Conservation (phyloP, 2,329 filamentous ascomycete species). For the Colletotrichum sp. region DNA sequence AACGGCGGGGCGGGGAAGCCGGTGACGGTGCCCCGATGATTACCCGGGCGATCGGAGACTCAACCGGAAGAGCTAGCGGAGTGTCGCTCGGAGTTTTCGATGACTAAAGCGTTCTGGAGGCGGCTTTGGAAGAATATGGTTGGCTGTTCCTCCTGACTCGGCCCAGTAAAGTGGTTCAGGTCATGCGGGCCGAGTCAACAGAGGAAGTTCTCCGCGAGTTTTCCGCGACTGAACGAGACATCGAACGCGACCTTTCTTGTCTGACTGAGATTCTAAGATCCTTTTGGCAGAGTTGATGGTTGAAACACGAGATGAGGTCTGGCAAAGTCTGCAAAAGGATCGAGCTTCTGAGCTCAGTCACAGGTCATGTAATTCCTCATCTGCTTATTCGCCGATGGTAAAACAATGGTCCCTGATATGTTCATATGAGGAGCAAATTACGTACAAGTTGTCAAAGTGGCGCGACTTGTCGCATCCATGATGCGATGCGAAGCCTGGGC, state of each 20-base stretch:
- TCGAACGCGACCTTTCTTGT: not conserved
- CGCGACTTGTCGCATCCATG: not conserved
- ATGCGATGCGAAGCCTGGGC: not conserved
- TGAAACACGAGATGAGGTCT: not conserved
- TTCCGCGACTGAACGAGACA: not conserved
- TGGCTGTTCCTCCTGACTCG: not conserved
- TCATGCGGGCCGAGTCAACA: not conserved
- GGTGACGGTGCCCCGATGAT: not conserved
- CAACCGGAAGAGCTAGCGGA: conserved; percentile 6
- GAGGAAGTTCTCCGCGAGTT: not conserved
- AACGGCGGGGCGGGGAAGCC: not conserved
- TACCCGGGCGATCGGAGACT: not conserved
- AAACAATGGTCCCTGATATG: not conserved
- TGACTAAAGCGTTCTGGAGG: not conserved
- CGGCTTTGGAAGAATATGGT: not conserved
- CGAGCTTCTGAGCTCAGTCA: not conserved
- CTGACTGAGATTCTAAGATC: not conserved
- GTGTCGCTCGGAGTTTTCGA: not conserved
- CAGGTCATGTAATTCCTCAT: not conserved
- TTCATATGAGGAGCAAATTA: not conserved
- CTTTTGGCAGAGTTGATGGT: not conserved
- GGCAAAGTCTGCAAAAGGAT: not conserved
- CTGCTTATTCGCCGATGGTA: not conserved
- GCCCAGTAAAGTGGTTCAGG: not conserved
- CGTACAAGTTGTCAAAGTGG: not conserved